Base-by-base conservation (phyloP, 2,329 filamentous ascomycete genomes). In the Apiospora saccharicola region DNA sequence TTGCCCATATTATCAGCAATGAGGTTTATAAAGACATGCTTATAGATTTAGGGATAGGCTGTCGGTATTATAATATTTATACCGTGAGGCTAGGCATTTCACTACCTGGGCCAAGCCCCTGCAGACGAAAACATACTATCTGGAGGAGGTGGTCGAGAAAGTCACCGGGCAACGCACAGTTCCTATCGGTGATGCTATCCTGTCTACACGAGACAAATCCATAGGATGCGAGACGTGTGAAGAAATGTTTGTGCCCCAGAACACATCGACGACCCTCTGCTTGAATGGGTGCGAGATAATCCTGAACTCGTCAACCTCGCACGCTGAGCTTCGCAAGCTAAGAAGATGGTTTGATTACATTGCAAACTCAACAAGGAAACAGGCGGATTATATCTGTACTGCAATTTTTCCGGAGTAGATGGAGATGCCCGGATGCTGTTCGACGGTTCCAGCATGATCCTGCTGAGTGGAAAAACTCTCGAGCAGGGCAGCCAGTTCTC, bases 401-500 rank as follows among this genome's bases (percentile, higher is more conserved):
- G 37, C 37, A 41, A 41, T 7, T 41, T 41, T 10, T 41, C 37
- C 37, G 37, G 37, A 10, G 37, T 41, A 41, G 37, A 41, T 41
- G 37, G 37, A 41, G 37, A 41, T 41, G 37, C 37, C 37, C 37
- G 37, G 10, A 10, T 41, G 8, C 37, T 41, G 37, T 41, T 41
- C 37, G 37, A 41, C 37, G 37, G 37, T 10, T 41, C 37, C 10
- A 41, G 37, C 37, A 41, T 41, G 37, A 10, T 41, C 10, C 37
- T 41, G 37, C 83, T 90, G 72, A 92, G 91, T 71, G 90, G 90
- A 13, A 85, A 88, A n/a, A 87, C 91, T 53, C 84, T 93, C 1
- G 90, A 90, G 0, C 91, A 93, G 78, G 90, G 88, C 1, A 87
- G 87, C 0, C 91, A 93, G 76, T 93, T 93, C 81, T 88, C 85